Base-by-base conservation (phyloP, 352 stramenopile genomes). In the Globisporangium nodosum region DNA sequence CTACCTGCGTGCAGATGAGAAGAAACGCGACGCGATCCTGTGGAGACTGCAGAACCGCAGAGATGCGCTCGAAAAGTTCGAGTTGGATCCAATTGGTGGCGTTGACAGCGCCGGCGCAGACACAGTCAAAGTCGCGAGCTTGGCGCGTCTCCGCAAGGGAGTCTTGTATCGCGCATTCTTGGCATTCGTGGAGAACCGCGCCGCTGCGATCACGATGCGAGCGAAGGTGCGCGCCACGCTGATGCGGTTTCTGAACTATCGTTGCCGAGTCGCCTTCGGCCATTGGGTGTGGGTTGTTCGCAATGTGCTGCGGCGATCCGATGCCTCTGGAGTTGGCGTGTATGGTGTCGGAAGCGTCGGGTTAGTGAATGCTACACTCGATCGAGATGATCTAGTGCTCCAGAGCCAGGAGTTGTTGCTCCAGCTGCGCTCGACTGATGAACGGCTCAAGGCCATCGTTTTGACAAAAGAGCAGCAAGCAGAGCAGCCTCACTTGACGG, bases 1-100 rank as follows among this genome's bases (percentile, higher is more conserved):
- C 46, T 85, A 86, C 40, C 53, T 90, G n/a, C 70, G 71, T 12
- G 76, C 64, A n/a, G 83, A 91, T 47, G 62, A 71, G 13, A 85
- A 76, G 20, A 70, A 63, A 0, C 68, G 69, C 1, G 66, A 66
- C 2, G 63, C 52, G 9, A 46, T 90, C 18, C 31, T 62, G 20
- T 53, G 52, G 3, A 70, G 72, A 15, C 54, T 91, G 13, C 58
- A 77, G 11, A 62, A 79, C 11, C 76, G 83, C 11, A 59, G 64
- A 60, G 53, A 68, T 0, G 79, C 76, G 8, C 64, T 90, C 1
- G 63, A 63, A 18, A 31, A 30, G 3, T 93, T 89, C 56, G 77
- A 93, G 42, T 60, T 42, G 5, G 63, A 83, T 51, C 71, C 76
- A 0, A 7, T 30, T 7, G 53, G 65, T 4, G 31, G 66, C 9